These are phyloP conservation scores for Juglanconis sp. DNA, from an alignment of 2,329 filamentous ascomycete species.

Conservation along the genomic window DNA sequence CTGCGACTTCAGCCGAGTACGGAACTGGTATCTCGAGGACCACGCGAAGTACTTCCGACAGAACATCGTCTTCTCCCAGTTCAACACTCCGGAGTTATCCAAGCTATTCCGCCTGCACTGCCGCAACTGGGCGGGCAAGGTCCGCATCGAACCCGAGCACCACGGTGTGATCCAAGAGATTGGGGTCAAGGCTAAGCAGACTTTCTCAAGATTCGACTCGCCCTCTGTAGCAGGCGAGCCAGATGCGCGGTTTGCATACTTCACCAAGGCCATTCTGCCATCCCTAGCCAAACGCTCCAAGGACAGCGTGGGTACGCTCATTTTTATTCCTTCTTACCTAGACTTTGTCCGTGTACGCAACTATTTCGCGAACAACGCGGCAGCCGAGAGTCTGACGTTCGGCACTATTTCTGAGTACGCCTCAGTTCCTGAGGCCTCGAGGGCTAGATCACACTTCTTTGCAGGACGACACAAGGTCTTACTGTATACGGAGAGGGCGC, in stretches of 20 bases:
- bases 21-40: slow-evolving; percentile 89
- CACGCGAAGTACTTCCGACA: slow-evolving; percentile 79
- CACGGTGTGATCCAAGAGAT: slow-evolving; percentile 71
- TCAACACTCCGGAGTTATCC: slow-evolving; percentile 84
- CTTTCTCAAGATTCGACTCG: slow-evolving; percentile 82
- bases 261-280: slow-evolving; percentile 77
- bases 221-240: slow-evolving; percentile 70
- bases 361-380: slow-evolving; percentile 72
- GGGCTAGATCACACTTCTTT: slow-evolving; percentile 83
- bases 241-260: slow-evolving; percentile 87
- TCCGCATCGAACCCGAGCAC: slow-evolving; percentile 69
- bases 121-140: slow-evolving; percentile 76
- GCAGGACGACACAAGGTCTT: slow-evolving; percentile 78
- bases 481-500: slow-evolving; percentile 91
- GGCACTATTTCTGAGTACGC: slow-evolving; percentile 89
- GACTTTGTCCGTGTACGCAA: slow-evolving; percentile 94
- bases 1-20: slow-evolving; percentile 88
- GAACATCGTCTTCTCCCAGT: slow-evolving; percentile 76
- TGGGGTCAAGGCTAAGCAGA: slow-evolving; percentile 73
- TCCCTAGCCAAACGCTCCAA: slow-evolving; percentile 67
- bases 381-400: slow-evolving; percentile 60
- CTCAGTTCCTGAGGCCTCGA: slow-evolving; percentile 71
- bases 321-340: slow-evolving; percentile 91
- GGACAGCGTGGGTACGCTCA: slow-evolving; percentile 65
- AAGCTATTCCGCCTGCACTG: slow-evolving; percentile 73